Evolutionary conservation across 805 yeast species (phyloP).

Genomic region (Saccharomycopsis olivae): DNA sequence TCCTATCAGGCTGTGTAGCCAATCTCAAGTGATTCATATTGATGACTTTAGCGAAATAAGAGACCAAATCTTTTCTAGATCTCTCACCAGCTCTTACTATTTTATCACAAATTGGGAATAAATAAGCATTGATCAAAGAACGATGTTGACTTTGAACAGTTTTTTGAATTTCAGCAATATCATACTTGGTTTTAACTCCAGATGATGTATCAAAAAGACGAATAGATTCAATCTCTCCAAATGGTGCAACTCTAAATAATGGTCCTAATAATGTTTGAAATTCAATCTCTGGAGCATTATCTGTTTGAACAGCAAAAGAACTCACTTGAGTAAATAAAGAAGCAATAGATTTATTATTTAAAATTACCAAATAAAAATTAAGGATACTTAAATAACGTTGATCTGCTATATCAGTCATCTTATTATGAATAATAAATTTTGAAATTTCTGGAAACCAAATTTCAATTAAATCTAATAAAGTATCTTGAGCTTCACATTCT

Average conservation of each 20-base stretch:
- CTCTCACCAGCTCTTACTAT: conserved; percentile 62
- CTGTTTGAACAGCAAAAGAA: conserved; percentile 37
- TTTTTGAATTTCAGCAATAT: conserved; percentile 40
- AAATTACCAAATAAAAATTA: conserved; percentile 45
- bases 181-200: conserved; percentile 27
- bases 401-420: conserved; percentile 34
- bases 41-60: conserved; percentile 63
- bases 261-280: conserved; percentile 65
- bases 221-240: conserved; percentile 37
- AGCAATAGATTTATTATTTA: conserved; percentile 53
- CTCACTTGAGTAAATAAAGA: conserved; percentile 45
- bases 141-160: conserved; percentile 57
- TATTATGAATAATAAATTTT: conserved; percentile 23
- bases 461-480: conserved; percentile 26
- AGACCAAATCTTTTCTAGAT: conserved; percentile 53
- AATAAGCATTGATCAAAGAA: conserved; percentile 40
- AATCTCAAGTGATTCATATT: conserved; percentile 79
- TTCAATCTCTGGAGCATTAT: conserved; percentile 34
- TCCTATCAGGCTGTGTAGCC: conserved; percentile 69
- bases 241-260: conserved; percentile 63
- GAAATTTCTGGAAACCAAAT: conserved; percentile 28
- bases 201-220: conserved; percentile 32
- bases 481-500: conserved; percentile 57
- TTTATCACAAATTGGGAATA: conserved; percentile 61
- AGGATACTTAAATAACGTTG: conserved; percentile 43